phyloP scores from a whole-genome alignment of 495 filamentous ascomycete genomes.

The Xylaria castorea region DNA sequence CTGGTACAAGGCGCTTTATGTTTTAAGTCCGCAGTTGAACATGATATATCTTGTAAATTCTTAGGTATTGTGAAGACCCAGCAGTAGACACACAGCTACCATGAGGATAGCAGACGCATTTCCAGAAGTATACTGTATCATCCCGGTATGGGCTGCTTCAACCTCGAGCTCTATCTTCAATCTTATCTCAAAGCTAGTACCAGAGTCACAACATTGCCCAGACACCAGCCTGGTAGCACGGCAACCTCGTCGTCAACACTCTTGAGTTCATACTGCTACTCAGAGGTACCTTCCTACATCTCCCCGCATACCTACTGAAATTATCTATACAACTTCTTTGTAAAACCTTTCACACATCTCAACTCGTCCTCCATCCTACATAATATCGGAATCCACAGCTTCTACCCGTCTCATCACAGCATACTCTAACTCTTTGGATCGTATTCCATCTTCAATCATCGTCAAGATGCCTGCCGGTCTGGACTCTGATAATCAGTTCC shows the following conservation, averaged over 20 bases:
- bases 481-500: slow-evolving; percentile 62
- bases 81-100: background rate
- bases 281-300: background rate
- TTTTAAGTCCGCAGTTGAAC: slow-evolving; percentile 1
- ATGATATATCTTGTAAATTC: slow-evolving; percentile 2
- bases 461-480: slow-evolving; percentile 25
- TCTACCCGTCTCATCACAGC: background rate
- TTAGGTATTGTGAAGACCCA: background rate
- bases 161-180: background rate
- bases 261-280: background rate
- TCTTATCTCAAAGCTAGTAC: background rate
- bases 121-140: background rate
- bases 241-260: background rate
- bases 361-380: background rate
- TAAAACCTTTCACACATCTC: background rate
- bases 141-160: background rate
- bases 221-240: background rate
- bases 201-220: background rate
- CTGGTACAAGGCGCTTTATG: background rate
- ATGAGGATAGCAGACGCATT: background rate
- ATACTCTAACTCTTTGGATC: background rate
- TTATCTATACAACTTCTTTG: background rate
- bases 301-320: background rate
- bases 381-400: background rate
- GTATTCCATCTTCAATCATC: background rate